Conservation (phyloP, 257 asterid species). For the Echium plantagineum region DNA sequence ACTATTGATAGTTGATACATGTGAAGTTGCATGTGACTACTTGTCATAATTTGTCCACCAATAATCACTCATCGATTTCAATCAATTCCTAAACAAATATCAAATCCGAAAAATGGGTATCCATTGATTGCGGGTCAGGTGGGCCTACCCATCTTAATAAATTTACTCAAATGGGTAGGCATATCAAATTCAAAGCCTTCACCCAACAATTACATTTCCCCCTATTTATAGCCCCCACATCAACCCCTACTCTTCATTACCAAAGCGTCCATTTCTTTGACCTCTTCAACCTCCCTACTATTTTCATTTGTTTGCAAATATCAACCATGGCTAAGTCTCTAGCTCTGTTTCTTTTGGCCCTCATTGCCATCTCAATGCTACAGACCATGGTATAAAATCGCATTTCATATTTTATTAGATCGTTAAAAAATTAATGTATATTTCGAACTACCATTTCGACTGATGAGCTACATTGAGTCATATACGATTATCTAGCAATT, state of each 20-base stretch:
- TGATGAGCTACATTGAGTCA: too few relatives aligned
- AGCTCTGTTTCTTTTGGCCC: conserved; percentile 14
- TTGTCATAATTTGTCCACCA: neutral
- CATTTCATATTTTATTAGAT: neutral
- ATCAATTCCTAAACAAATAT: neutral
- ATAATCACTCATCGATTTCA: neutral
- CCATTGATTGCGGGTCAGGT: neutral
- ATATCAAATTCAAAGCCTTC: neutral
- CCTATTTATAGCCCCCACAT: conserved; percentile 8
- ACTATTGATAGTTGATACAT: too few relatives aligned
- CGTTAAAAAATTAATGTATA: too few relatives aligned
- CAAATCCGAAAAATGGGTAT: neutral
- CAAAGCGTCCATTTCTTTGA: neutral
- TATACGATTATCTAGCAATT: neutral
- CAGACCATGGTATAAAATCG: conserved; percentile 13
- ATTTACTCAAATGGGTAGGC: neutral
- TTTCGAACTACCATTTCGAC: too few relatives aligned
- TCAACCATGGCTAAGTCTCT: conserved; percentile 15
- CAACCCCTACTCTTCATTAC: neutral
- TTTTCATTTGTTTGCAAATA: neutral
- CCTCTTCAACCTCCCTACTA: neutral
- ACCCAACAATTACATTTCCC: neutral
- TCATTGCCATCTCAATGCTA: conserved; percentile 14
- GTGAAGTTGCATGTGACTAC: neutral
- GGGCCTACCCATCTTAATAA: neutral